Evolutionary conservation across 495 filamentous ascomycete genomes (phyloP).

Genomic region (Aspergillus egyptiacus): DNA sequence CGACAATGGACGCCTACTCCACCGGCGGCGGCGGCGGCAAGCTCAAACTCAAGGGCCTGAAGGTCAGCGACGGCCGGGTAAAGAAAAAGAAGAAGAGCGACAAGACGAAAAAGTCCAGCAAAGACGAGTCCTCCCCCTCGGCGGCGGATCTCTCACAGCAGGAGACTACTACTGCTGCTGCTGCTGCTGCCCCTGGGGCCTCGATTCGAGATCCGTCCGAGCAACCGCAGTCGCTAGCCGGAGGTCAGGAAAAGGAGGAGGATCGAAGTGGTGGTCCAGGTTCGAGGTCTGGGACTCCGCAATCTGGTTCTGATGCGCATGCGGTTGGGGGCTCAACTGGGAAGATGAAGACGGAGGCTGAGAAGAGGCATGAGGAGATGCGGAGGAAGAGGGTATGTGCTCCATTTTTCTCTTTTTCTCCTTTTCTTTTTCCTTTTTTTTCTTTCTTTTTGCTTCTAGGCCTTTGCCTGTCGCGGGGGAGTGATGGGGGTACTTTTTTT

Average conservation of each 20-base stretch:
- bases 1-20: conserved; percentile 58
- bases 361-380: conserved; percentile 72
- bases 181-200: not conserved
- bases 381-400: conserved; percentile 68
- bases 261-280: not conserved
- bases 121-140: too few relatives aligned
- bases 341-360: conserved; percentile 73
- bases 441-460: not conserved
- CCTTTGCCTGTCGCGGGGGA: not conserved
- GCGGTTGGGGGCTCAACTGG: not conserved
- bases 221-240: too few relatives aligned
- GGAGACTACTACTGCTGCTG: conserved; percentile 48
- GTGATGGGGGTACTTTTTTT: not conserved
- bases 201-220: too few relatives aligned
- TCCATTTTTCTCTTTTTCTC: not conserved
- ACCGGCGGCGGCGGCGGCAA: conserved; percentile 56
- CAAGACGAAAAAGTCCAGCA: too few relatives aligned
- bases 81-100: conserved; percentile 55
- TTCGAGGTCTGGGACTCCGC: too few relatives aligned
- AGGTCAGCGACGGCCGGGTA: conserved; percentile 46
- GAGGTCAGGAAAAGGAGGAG: too few relatives aligned
- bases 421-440: not conserved
- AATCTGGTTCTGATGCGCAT: too few relatives aligned
- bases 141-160: too few relatives aligned
- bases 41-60: conserved; percentile 74